A percentile compares a stretch with the other conserved stretches of the same genome.
Conservation (phyloP, 768 basidiomycete species). For the Plicaturopsis crispa region DNA sequence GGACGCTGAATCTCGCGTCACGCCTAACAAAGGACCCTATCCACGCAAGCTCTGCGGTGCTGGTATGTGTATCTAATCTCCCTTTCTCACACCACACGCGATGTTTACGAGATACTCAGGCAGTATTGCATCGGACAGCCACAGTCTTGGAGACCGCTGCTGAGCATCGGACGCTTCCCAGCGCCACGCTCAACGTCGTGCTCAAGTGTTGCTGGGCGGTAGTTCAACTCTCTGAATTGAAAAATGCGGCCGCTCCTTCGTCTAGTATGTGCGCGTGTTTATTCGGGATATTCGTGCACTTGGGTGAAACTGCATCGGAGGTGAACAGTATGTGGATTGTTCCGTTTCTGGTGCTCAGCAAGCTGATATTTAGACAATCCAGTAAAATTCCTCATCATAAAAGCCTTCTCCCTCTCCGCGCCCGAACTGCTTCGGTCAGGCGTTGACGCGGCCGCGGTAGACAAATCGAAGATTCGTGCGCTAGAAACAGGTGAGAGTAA, state of each 20-base stretch:
- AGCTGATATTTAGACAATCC: neutral
- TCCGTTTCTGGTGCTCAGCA: neutral
- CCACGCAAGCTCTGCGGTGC: conserved; percentile 17
- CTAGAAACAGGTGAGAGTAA: conserved; percentile 22
- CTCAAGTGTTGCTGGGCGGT: too few relatives aligned
- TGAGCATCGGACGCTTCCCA: too few relatives aligned
- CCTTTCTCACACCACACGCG: conserved; percentile 17
- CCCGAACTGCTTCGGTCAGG: conserved; percentile 11
- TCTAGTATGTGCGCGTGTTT: conserved; percentile 21
- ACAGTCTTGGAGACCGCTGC: too few relatives aligned
- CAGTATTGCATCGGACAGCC: conserved; percentile 15
- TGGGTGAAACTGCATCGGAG: conserved; percentile 14
- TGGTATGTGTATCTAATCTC: conserved; percentile 10
- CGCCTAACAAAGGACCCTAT: conserved; percentile 5
- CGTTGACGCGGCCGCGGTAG: conserved; percentile 11
- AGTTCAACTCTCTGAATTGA: too few relatives aligned
- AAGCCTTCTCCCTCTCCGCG: conserved; percentile 19
- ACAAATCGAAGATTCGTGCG: conserved; percentile 17
- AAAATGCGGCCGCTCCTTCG: too few relatives aligned
- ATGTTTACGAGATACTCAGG: conserved; percentile 8
- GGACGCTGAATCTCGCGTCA: conserved; percentile 1
- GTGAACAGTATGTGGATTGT: conserved; percentile 10
- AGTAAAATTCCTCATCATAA: conserved; percentile 27
- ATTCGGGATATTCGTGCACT: conserved; percentile 20
- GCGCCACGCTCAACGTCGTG: too few relatives aligned